Base-by-base conservation (phyloP, 345 rosid species). In the Euphorbia pulcherrima region DNA sequence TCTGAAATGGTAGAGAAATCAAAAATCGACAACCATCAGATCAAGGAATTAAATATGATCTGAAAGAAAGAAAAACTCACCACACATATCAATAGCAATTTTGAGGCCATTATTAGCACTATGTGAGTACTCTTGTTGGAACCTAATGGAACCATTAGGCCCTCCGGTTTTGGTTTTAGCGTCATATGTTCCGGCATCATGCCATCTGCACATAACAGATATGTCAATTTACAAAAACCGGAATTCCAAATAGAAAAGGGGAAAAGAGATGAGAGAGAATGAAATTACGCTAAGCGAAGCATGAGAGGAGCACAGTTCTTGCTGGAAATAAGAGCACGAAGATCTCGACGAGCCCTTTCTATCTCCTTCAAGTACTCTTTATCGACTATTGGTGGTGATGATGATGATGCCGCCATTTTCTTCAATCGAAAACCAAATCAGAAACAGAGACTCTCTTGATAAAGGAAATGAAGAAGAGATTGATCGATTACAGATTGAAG, bases 101-200 rank as follows among this genome's bases (percentile, higher is more conserved):
- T 79, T 85, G 37, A 92, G 64, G 33, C 97, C 97, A 14, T 52
- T 79, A 74, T 92, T 92, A 10, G 85, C 78, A 0, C 50, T 7
- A 24, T 87, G 90, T 12, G 60, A 58, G 33, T 79, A 76, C 82
- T 90, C 97, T 6, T 73, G 51, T 69, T 81, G 75, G 33, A 67
- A 75, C 79, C 96, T 78, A 26, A 88, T 87, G 1, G 98, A 90
- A 30, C 97, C 98, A 74, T 93, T 61, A 41, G 97, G 86, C n/a
- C 98, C 98, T 68, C 98, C 97, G 0, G 87, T 90, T 77, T 77
- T 86, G 8, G 86, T 86, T 44, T 76, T 83, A 1, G 88, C 87
- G 76, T 90, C 94, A 61, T 90, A 90, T 18, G 97, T 92, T 67
- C 98, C 97, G 8, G 98, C 98, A 39, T 93, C 92, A 62, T 89